These are phyloP conservation scores for Sorghum bicolor DNA, from an alignment of 176 grass and related monocot species.

Conservation along the genomic window Sorghum_bicolor_NCBIv3 NC_012871.2:66448001-66448500, in stretches of 20 bases:
- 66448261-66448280: constrained; percentile 1
- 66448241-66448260: background rate
- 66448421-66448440: background rate
- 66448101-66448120: too few relatives aligned
- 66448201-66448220: background rate
- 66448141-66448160: background rate
- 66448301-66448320: background rate
- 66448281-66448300: background rate
- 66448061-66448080: background rate
- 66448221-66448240: background rate
- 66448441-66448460: background rate
- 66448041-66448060: background rate
- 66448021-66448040: background rate
- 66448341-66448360: background rate
- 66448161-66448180: background rate
- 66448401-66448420: background rate
- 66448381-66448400: background rate
- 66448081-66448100: background rate
- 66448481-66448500: background rate
- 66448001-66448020: background rate
- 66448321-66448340: background rate
- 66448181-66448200: background rate
- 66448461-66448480: background rate
- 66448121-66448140: background rate
- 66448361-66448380: background rate